phyloP scores from a whole-genome alignment of 768 basidiomycete species.

The Mycena leptocephala region DNA sequence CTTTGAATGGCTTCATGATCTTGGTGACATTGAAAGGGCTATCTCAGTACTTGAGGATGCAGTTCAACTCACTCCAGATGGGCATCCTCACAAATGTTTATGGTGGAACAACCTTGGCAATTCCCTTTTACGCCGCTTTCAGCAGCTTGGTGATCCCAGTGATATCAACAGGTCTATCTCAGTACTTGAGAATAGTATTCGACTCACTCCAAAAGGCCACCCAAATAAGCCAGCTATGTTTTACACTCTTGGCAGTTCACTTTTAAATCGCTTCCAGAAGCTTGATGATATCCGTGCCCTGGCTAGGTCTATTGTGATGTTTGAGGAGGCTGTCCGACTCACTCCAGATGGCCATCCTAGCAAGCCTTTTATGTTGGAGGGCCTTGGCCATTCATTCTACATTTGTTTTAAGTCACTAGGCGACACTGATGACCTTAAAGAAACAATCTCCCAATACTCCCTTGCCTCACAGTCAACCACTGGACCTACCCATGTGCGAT shows the following conservation, averaged over 20 bases:
- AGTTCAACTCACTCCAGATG: conserved; percentile 24
- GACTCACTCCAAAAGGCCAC: neutral
- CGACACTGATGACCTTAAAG: too few relatives aligned
- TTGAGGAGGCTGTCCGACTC: too few relatives aligned
- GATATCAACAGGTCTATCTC: neutral
- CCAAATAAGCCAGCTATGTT: neutral
- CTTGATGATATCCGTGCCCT: neutral
- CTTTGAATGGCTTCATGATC: too few relatives aligned
- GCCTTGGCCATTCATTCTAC: too few relatives aligned
- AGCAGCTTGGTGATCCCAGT: neutral
- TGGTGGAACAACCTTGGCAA: conserved; percentile 30
- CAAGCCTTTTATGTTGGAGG: too few relatives aligned
- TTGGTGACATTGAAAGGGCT: conserved; percentile 3
- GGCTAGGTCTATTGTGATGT: neutral
- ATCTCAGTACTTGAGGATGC: conserved; percentile 23
- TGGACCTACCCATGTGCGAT: too few relatives aligned
- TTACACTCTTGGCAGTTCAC: neutral
- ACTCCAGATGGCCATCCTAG: too few relatives aligned
- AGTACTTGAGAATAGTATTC: fast-evolving
- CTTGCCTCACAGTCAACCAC: too few relatives aligned
- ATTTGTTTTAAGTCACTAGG: too few relatives aligned
- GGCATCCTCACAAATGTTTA: conserved; percentile 17
- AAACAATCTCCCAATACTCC: conserved; percentile 5
- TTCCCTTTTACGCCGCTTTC: conserved; percentile 27
- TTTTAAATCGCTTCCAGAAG: neutral